phyloP scores from a whole-genome alignment of 2,329 filamentous ascomycete species.

The Gliomastix tumulicola region DNA sequence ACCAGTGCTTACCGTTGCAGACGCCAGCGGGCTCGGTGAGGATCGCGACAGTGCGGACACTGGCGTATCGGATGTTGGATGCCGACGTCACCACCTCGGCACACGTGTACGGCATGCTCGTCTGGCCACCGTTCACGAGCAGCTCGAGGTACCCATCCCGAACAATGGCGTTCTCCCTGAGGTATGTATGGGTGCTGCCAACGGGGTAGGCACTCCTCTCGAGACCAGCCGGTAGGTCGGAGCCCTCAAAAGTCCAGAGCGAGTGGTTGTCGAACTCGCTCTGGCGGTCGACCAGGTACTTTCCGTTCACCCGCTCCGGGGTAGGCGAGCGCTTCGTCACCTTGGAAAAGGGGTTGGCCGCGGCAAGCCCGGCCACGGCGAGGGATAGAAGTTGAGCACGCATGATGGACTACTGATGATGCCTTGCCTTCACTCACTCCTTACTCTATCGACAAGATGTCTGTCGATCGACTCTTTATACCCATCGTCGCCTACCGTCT shows the following conservation, averaged over 20 bases:
- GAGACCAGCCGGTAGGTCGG: slow-evolving; percentile 11
- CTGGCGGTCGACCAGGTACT: slow-evolving; percentile 13
- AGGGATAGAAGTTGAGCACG: too few species aligned
- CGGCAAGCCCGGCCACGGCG: background rate
- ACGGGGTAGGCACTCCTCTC: slow-evolving; percentile 11
- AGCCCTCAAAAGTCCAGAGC: slow-evolving; percentile 11
- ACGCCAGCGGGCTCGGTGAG: slow-evolving; percentile 17
- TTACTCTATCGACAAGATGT: too few species aligned
- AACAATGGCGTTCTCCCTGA: slow-evolving; percentile 10
- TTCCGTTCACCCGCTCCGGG: slow-evolving; percentile 8
- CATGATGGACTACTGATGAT: too few species aligned
- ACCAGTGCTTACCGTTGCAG: slow-evolving; percentile 15
- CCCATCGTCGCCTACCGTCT: too few species aligned
- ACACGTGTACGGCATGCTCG: slow-evolving; percentile 10
- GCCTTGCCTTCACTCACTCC: too few species aligned
- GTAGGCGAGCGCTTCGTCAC: slow-evolving; percentile 9
- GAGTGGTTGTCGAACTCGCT: slow-evolving; percentile 13
- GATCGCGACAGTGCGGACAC: slow-evolving; percentile 18
- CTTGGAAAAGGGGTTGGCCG: background rate
- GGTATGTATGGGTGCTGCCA: slow-evolving; percentile 3
- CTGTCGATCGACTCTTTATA: too few species aligned
- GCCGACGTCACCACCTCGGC: slow-evolving; percentile 14
- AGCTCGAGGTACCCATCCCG: slow-evolving; percentile 18
- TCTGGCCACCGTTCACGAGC: slow-evolving; percentile 16
- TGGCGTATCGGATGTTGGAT: slow-evolving; percentile 19